phyloP scores from a whole-genome alignment of 169 alveolate genomes.

The Plasmodium vivax region DNA sequence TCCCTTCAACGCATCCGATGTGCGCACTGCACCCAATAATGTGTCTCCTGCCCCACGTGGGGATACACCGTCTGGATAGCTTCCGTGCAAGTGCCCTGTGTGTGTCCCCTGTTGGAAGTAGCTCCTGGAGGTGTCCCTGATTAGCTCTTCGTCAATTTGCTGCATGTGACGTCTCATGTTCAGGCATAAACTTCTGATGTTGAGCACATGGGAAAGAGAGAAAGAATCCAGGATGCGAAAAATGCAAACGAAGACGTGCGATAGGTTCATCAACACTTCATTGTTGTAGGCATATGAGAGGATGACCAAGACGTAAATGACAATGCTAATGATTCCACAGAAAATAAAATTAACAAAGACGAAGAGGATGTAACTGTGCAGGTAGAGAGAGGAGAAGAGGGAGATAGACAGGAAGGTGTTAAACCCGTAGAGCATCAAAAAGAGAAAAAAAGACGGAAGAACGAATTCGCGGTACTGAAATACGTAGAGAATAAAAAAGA shows the following conservation, averaged over 20 bases:
- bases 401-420: conserved; percentile 48
- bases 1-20: background rate
- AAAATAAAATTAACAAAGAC: conserved; percentile 61
- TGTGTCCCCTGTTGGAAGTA: background rate
- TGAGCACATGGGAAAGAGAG: conserved; percentile 43
- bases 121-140: background rate
- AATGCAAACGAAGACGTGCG: conserved; percentile 55
- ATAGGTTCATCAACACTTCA: conserved; percentile 7
- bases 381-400: conserved; percentile 47
- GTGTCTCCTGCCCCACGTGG: background rate
- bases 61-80: background rate
- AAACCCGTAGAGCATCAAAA: conserved; percentile 45
- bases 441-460: conserved; percentile 21
- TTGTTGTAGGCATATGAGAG: conserved; percentile 63
- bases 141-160: background rate
- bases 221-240: conserved; percentile 65
- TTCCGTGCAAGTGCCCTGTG: background rate
- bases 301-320: conserved; percentile 45
- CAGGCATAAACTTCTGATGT: conserved; percentile 36
- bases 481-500: conserved; percentile 12
- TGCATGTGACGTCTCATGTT: conserved; percentile 36
- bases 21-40: background rate
- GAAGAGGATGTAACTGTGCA: conserved; percentile 60
- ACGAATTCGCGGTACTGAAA: conserved; percentile 41
- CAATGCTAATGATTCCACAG: conserved; percentile 54